Evolutionary conservation across 495 filamentous ascomycete species (phyloP).

Genomic region (Tuber brumale): DNA sequence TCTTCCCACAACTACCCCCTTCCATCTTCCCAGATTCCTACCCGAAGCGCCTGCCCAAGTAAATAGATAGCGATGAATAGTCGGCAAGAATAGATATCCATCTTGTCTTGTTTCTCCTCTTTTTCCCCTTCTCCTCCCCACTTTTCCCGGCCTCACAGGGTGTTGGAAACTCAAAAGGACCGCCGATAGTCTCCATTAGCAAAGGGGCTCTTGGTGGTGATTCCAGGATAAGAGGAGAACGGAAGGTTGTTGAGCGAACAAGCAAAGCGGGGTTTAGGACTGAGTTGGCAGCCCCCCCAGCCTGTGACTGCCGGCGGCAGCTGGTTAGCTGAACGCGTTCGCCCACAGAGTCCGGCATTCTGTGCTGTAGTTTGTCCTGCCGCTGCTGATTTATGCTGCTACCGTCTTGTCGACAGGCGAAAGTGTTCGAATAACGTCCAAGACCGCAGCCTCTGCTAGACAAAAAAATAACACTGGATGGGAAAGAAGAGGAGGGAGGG

Average conservation of each 20-base stretch:
- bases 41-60: conserved; percentile 29
- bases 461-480: not conserved
- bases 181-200: conserved; percentile 7
- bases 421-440: not conserved
- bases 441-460: not conserved
- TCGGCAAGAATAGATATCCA: conserved; percentile 25
- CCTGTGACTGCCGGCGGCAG: conserved; percentile 3
- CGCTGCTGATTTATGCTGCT: not conserved
- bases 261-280: conserved; percentile 31
- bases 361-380: not conserved
- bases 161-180: conserved; percentile 27
- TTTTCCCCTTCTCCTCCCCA: not conserved
- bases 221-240: conserved; percentile 7
- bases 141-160: not conserved
- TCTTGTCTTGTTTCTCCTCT: conserved; percentile 9
- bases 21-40: conserved; percentile 22
- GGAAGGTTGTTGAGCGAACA: conserved; percentile 15
- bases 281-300: conserved; percentile 20
- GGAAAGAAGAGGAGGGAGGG: conserved; percentile 12
- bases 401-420: not conserved
- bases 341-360: not conserved
- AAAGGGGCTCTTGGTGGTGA: not conserved
- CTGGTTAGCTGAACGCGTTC: not conserved
- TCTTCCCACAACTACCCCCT: not conserved
- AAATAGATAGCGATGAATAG: conserved; percentile 21